Percentiles rank a stretch among this genome's conserved stretches.
Evolutionary conservation across 2,329 filamentous ascomycete species (phyloP).

Genomic region (Fragosphaeria purpurea): DNA sequence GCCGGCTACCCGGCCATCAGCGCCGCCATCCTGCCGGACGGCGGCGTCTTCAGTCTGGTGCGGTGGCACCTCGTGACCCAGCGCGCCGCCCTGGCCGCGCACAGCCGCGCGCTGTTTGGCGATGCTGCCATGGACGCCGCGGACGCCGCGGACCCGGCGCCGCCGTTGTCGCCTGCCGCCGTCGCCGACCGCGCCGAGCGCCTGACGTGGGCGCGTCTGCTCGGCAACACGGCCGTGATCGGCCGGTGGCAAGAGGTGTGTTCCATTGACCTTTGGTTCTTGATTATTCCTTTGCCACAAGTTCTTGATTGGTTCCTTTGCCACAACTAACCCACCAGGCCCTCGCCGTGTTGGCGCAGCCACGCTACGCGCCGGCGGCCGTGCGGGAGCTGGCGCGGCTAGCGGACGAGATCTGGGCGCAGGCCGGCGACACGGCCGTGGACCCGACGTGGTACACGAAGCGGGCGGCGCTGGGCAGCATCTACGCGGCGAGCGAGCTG

Average conservation of each 20-base stretch:
- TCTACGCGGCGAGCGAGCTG: slow-evolving; percentile 67
- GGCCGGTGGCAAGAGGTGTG: slow-evolving; percentile 78
- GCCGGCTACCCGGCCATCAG: slow-evolving; percentile 81
- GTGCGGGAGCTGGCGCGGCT: slow-evolving; percentile 70
- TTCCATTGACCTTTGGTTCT: slow-evolving; percentile 5
- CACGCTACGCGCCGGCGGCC: slow-evolving; percentile 64
- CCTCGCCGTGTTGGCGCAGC: slow-evolving; percentile 80
- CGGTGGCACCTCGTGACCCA: slow-evolving; percentile 64
- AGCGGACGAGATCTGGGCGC: slow-evolving; percentile 85
- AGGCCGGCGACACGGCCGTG: slow-evolving; percentile 71
- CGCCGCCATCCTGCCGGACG: slow-evolving; percentile 67
- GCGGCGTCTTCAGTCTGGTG: slow-evolving; percentile 75
- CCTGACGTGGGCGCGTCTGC: slow-evolving; percentile 66
- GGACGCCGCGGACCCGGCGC: background rate
- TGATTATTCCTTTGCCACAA: too few relatives aligned
- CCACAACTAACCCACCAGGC: slow-evolving; percentile 42
- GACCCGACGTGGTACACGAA: slow-evolving; percentile 80
- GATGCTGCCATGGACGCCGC: slow-evolving; percentile 18
- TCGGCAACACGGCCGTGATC: slow-evolving; percentile 63
- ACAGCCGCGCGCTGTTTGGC: slow-evolving; percentile 29
- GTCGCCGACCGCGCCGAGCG: slow-evolving; percentile 56
- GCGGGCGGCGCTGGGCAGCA: slow-evolving; percentile 43
- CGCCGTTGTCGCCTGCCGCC: slow-evolving; percentile 17
- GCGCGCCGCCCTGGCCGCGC: slow-evolving; percentile 46
- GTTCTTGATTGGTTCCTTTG: background rate